Percentiles rank a stretch among this genome's conserved stretches.
phyloP scores from a whole-genome alignment of 805 yeast genomes.

The Starmerella bacillaris region DNA sequence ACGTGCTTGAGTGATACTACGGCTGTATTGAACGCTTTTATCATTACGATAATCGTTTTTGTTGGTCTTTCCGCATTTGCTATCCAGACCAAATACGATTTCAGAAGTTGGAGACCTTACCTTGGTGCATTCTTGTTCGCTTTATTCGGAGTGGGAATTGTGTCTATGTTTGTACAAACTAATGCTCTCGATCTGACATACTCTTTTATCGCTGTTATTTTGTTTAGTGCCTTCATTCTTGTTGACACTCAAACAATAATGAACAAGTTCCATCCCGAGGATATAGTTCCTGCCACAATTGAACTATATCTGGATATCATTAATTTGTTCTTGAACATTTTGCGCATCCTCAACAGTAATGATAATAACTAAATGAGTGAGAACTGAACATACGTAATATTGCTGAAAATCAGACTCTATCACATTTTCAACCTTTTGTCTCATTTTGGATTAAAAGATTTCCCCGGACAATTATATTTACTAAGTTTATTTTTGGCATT shows the following conservation, averaged over 20 bases:
- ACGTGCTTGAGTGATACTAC: constrained; percentile 45
- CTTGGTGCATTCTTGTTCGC: constrained; percentile 42
- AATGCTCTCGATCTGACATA: constrained; percentile 43
- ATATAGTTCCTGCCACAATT: constrained; percentile 68
- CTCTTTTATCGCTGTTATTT: constrained; percentile 53
- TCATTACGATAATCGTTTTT: constrained; percentile 51
- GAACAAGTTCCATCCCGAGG: constrained; percentile 61
- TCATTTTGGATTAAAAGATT: neutral
- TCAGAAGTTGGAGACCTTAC: constrained; percentile 47
- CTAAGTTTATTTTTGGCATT: too few species aligned
- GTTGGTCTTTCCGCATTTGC: constrained; percentile 65
- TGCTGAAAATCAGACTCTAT: too few species aligned
- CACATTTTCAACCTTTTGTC: too few species aligned
- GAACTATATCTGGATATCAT: constrained; percentile 63
- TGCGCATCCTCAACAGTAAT: constrained; percentile 36
- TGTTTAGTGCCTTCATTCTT: constrained; percentile 54
- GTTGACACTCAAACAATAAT: constrained; percentile 69
- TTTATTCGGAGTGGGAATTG: constrained; percentile 52
- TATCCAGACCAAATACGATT: constrained; percentile 58
- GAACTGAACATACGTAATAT: neutral
- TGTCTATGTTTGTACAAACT: constrained; percentile 50
- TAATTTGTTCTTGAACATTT: constrained; percentile 60
- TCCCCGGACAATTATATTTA: too few species aligned
- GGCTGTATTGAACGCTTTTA: constrained; percentile 50
- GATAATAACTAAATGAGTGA: neutral